Conservation (phyloP, 306 rosid species). For the Aeschynomene evenia region DNA sequence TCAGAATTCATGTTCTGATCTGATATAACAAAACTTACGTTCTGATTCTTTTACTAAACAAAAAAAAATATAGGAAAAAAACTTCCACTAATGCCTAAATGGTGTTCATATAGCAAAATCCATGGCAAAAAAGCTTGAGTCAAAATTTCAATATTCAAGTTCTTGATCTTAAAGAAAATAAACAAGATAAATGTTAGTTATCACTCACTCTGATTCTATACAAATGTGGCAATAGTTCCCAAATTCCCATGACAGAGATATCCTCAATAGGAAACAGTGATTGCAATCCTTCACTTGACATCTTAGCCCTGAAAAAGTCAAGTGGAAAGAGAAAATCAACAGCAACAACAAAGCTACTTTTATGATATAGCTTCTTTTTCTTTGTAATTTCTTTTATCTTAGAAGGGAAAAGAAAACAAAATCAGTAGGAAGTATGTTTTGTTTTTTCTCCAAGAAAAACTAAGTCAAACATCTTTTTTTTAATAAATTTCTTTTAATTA, state of each 20-base stretch:
- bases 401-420: too few species aligned
- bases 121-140: background rate
- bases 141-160: background rate
- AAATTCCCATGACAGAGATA: conserved; percentile 88
- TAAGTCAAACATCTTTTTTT: too few species aligned
- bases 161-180: too few species aligned
- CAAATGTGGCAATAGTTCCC: conserved; percentile 85
- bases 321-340: background rate
- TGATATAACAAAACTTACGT: background rate
- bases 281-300: conserved; percentile 67
- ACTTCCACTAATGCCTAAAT: background rate
- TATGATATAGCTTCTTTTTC: too few species aligned
- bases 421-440: too few species aligned
- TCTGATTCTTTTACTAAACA: background rate
- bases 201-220: conserved; percentile 37
- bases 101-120: background rate
- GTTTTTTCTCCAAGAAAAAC: too few species aligned
- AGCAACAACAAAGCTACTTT: background rate
- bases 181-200: too few species aligned
- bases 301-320: conserved; percentile 61
- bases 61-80: too few species aligned
- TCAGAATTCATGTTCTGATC: background rate
- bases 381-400: too few species aligned
- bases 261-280: conserved; percentile 80
- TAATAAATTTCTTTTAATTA: too few species aligned